Percentiles rank a stretch among this genome's conserved stretches.
phyloP scores from a whole-genome alignment of 2,329 filamentous ascomycete genomes.

The Aspergillus fischeri region DNA sequence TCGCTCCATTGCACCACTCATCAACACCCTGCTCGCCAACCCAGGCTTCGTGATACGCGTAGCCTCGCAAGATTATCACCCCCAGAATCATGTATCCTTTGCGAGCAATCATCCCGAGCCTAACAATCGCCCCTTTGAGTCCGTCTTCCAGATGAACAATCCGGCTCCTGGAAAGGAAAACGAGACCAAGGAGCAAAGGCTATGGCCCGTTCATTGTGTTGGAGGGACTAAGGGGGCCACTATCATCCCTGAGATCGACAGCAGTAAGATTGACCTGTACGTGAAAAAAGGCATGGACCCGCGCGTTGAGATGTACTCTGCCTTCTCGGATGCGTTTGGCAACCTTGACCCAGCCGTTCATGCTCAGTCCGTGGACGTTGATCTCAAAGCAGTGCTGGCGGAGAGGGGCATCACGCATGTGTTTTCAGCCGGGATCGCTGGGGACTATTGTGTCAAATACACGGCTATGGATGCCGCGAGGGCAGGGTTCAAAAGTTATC shows the following conservation, averaged over 20 bases:
- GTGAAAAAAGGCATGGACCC: conserved; percentile 74
- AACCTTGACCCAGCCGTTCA: conserved; percentile 36
- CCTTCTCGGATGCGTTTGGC: conserved; percentile 76
- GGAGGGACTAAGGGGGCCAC: conserved; percentile 67
- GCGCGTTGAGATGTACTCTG: conserved; percentile 88
- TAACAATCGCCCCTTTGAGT: conserved; percentile 64
- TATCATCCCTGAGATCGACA: conserved; percentile 68
- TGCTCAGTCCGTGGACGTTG: conserved; percentile 46
- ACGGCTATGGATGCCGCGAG: conserved; percentile 74
- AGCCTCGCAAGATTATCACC: conserved; percentile 93
- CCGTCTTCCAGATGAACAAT: conserved; percentile 56
- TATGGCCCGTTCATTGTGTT: conserved; percentile 93
- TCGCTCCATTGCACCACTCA: conserved; percentile 61
- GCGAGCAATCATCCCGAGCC: conserved; percentile 67
- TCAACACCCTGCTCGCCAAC: conserved; percentile 71
- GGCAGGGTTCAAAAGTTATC: conserved; percentile 71
- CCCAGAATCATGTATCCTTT: conserved; percentile 79
- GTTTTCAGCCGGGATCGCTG: conserved; percentile 79
- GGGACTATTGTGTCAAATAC: conserved; percentile 81
- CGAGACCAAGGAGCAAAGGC: conserved; percentile 61
- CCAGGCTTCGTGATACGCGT: conserved; percentile 67
- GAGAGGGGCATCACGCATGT: conserved; percentile 66
- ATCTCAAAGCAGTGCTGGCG: conserved; percentile 57
- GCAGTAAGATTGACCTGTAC: conserved; percentile 56
- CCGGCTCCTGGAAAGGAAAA: conserved; percentile 47